Percentiles rank a stretch among this genome's conserved stretches.
Conservation (phyloP, 495 filamentous ascomycete species). For the Aspergillus mulundensis region DNA sequence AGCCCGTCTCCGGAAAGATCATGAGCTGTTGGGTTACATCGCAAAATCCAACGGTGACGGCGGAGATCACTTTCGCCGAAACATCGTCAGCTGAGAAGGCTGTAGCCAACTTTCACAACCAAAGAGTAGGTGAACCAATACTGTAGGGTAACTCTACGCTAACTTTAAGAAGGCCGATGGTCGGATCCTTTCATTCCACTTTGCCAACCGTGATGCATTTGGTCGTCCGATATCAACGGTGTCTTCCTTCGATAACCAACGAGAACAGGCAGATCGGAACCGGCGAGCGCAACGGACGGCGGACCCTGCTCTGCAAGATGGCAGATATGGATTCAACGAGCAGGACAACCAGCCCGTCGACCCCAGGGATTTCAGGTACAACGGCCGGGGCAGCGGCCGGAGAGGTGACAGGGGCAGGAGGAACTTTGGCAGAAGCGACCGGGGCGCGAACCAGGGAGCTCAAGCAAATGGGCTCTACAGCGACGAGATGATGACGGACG, state of each 20-base stretch:
- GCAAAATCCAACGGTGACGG: conserved; percentile 71
- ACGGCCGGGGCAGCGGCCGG: conserved; percentile 11
- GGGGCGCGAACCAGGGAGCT: conserved; percentile 8
- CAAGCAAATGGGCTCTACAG: conserved; percentile 34
- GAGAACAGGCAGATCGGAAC: conserved; percentile 46
- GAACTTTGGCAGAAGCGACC: conserved; percentile 6
- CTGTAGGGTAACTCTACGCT: background rate
- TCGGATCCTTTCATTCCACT: conserved; percentile 70
- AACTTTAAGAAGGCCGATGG: conserved; percentile 68
- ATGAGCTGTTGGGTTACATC: conserved; percentile 67
- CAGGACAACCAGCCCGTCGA: conserved; percentile 25
- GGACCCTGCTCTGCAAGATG: conserved; percentile 54
- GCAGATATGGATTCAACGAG: conserved; percentile 54
- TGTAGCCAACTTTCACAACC: conserved; percentile 80
- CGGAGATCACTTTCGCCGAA: conserved; percentile 77
- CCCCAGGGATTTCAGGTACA: conserved; percentile 3
- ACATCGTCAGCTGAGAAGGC: conserved; percentile 74
- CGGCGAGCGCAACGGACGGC: conserved; percentile 38
- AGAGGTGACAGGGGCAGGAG: conserved; percentile 11
- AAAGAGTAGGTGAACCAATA: conserved; percentile 57
- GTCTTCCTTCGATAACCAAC: conserved; percentile 37
- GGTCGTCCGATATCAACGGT: conserved; percentile 18
- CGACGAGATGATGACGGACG: conserved; percentile 44
- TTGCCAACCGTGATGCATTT: conserved; percentile 34
- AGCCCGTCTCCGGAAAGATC: conserved; percentile 65